phyloP scores from a whole-genome alignment of 257 asterid species.

The Cruciata laevipes region DNA sequence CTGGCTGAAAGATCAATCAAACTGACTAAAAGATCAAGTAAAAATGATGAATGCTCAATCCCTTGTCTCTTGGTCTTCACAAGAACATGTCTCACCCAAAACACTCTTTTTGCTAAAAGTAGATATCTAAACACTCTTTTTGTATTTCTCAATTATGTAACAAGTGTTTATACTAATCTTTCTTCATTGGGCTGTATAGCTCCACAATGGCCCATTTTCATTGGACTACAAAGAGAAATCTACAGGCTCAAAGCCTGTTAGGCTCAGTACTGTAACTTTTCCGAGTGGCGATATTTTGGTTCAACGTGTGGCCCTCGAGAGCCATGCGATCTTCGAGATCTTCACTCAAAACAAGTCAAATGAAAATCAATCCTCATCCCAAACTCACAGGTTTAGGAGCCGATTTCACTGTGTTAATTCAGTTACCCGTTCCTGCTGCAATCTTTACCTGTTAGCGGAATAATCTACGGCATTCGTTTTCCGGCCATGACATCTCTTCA shows the following conservation, averaged over 20 bases:
- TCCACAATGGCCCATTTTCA: background rate
- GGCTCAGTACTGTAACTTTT: background rate
- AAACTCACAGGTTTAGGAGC: background rate
- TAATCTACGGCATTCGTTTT: background rate
- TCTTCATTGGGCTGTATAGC: background rate
- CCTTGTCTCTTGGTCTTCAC: too few relatives aligned
- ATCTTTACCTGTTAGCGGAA: background rate
- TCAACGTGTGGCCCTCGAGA: slow-evolving; percentile 49
- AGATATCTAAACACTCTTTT: too few relatives aligned
- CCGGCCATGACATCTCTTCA: slow-evolving; percentile 71
- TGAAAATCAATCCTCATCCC: background rate
- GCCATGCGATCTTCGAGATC: background rate
- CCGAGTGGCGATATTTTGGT: slow-evolving; percentile 2
- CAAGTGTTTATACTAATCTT: too few relatives aligned
- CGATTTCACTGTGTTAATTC: background rate
- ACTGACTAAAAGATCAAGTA: too few relatives aligned
- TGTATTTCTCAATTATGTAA: too few relatives aligned
- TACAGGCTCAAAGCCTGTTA: background rate
- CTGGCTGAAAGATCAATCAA: too few relatives aligned
- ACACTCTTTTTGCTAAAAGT: too few relatives aligned
- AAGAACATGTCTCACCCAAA: too few relatives aligned
- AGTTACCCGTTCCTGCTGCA: background rate
- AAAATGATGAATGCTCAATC: too few relatives aligned
- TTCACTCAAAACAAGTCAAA: slow-evolving; percentile 7
- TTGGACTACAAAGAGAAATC: background rate